Base-by-base conservation (phyloP, 108 stramenopile genomes). In the Nitzschia sp. region DNA sequence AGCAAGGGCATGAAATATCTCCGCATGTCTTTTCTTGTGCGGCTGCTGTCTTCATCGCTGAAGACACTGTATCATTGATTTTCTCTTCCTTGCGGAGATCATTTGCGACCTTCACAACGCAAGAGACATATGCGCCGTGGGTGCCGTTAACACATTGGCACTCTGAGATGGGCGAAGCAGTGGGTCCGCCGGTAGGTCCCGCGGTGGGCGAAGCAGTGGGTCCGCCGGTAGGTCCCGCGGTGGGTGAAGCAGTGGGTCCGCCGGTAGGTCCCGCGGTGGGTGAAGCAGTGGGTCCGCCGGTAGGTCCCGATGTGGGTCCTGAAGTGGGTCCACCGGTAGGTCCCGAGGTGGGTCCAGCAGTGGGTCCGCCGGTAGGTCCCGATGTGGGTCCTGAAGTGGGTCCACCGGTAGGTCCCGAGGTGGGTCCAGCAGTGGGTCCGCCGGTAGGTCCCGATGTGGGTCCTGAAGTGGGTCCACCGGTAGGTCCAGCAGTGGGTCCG, bases 371-470 rank as follows among this genome's bases (percentile, higher is more conserved):
- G 5, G 50, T 52, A 6, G 50, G 50, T 8, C 50, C 50, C 6
- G 50, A 15, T 9, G 38, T 13, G 13, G 6, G 9, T 6, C 13
- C 38, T 6, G 6, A 6, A 41, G 6, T 13, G 13, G 6, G 9
- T 6, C 13, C 38, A 13, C 13, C 38, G 38, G 6, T 13, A 13
- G 9, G 9, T 9, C 38, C n/a, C 6, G n/a, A 30, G 56, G 66
- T 68, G 17, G 66, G 66, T 3, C 13, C 36, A 55, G 23, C 33
- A 11, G 54, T 68, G 15, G 64, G 64, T 19, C 27, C 15, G 4
- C 3, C n/a, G n/a, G 36, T 52, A 3, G 23, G 23, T 6, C 38
- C 38, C 6, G 38, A 2, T 5, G 66, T 68, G 3, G 66, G 66
- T 3, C 16, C 54, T 3, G 53, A 25, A 2, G 66, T 68, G 46